These are phyloP conservation scores for Cercophora sp. DNA, from an alignment of 495 filamentous ascomycete species.

Conservation along the genomic window DNA sequence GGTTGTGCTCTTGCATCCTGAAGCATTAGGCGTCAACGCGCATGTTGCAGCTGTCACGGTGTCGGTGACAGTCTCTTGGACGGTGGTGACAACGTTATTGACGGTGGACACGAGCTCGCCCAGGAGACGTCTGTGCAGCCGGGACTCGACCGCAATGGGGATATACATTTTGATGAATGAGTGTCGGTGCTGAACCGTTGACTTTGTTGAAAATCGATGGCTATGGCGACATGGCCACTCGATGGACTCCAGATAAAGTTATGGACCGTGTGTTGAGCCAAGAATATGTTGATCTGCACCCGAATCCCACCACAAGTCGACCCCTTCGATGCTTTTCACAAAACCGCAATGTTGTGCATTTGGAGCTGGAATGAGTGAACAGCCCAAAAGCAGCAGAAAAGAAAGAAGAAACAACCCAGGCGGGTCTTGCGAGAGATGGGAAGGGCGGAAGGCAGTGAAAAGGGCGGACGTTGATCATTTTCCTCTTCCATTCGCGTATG, in stretches of 20 bases:
- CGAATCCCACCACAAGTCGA: not conserved
- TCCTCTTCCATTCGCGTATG: conserved; percentile 4
- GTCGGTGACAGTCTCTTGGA: not conserved
- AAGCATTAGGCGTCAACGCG: not conserved
- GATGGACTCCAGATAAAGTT: not conserved
- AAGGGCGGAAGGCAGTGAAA: not conserved
- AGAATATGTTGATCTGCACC: not conserved
- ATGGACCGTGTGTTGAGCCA: not conserved
- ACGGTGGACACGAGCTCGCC: not conserved
- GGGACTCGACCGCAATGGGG: not conserved
- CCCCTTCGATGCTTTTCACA: not conserved
- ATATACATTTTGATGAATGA: too few relatives aligned
- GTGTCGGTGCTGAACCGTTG: too few relatives aligned
- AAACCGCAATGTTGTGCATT: not conserved
- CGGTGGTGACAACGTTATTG: not conserved
- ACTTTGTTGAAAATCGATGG: too few relatives aligned
- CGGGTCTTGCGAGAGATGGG: not conserved
- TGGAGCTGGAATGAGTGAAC: conserved; percentile 9
- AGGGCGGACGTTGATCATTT: conserved; percentile 5
- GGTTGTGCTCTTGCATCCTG: conserved; percentile 1
- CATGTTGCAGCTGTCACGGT: not conserved
- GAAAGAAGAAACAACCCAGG: not conserved
- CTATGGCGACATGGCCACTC: conserved; percentile 7
- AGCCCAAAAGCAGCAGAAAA: not conserved
- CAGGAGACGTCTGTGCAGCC: conserved; percentile 1